Evolutionary conservation across 2,329 filamentous ascomycete species (phyloP).

Genomic region (Lecanicillium sp.): DNA sequence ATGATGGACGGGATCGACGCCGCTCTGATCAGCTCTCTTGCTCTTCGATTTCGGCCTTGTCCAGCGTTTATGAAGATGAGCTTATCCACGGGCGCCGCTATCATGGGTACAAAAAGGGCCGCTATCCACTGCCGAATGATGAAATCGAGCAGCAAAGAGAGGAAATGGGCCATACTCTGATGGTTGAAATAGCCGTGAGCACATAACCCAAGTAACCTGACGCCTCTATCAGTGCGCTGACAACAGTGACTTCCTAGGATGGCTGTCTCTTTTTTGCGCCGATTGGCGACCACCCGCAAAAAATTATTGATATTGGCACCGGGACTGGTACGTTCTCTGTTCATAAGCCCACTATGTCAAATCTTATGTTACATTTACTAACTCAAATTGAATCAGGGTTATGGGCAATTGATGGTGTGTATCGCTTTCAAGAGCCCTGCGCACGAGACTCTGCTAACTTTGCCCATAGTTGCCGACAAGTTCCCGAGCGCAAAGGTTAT

Average conservation of each 20-base stretch:
- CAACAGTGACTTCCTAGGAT: constrained; percentile 13
- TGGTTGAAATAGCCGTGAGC: constrained; percentile 32
- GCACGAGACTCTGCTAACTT: neutral
- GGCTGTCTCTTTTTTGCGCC: constrained; percentile 32
- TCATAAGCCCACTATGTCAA: no score
- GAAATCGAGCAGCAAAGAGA: constrained; percentile 36
- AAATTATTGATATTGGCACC: constrained; percentile 40
- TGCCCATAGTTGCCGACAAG: constrained; percentile 27
- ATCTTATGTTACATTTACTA: no score
- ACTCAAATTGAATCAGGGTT: constrained; percentile 21
- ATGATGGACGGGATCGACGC: no score
- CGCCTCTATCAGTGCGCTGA: neutral
- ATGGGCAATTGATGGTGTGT: constrained; percentile 43
- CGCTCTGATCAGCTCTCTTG: no score
- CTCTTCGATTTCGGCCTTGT: constrained; percentile 1
- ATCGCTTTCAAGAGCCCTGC: no score
- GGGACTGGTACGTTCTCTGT: constrained; percentile 24
- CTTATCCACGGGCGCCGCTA: constrained; percentile 28
- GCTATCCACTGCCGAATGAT: constrained; percentile 40
- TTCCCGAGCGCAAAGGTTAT: constrained; percentile 31
- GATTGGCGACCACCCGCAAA: constrained; percentile 29
- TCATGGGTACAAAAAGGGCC: constrained; percentile 32
- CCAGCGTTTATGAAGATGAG: constrained; percentile 25
- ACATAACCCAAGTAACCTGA: neutral
- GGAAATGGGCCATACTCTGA: constrained; percentile 35